Evolutionary conservation across 768 basidiomycete species (phyloP), one percentile per base, ranked within the genome.

Genomic region (Obba rivulosa): DNA sequence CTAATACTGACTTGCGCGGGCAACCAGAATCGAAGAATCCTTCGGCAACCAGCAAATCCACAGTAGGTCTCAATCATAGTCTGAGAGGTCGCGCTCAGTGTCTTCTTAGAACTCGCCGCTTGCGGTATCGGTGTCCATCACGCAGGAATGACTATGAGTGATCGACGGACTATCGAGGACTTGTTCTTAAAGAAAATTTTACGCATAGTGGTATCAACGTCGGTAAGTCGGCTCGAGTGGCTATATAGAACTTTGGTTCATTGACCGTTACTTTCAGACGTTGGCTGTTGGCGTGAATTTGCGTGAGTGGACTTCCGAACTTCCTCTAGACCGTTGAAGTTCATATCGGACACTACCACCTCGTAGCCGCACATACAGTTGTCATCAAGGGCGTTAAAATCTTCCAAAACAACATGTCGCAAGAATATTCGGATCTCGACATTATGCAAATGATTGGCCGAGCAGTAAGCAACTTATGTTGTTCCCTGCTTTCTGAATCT

Each of bases 381-480:
- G 79, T 97, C 51, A 86, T 99, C 57, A 92, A 91, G 58, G 95
- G 94, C 3, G 93, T 95, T 20, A 83, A 82, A 57, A 72, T 79
- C 3, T 99, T 83, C 62, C 79, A 83, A 53, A 85, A 85, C 43
- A 79, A 76, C 39, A 70, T 70, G 14, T 79, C 80, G 41, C 72
- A 75, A 28, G 93, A 97, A 57, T 96, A 96, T 64, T 85, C 87
- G 0, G 94, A 96, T 62, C 74, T 96, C 4, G 96, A 97, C 57
- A 75, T 97, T 23, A 82, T 90, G 76, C 94, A 96, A 65, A 97
- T 97, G 95, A 79, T 97, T 49, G 96, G 95, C 7, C 80, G 96
- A 41, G 93, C 93, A 37, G 89, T 90, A 62, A 64, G 82, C 37
- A 45, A 36, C 52, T 34, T 10, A 18, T 37, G 8, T 20, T 20